phyloP scores from a whole-genome alignment of 2,329 filamentous ascomycete species.

The Clarireedia hainanense region DNA sequence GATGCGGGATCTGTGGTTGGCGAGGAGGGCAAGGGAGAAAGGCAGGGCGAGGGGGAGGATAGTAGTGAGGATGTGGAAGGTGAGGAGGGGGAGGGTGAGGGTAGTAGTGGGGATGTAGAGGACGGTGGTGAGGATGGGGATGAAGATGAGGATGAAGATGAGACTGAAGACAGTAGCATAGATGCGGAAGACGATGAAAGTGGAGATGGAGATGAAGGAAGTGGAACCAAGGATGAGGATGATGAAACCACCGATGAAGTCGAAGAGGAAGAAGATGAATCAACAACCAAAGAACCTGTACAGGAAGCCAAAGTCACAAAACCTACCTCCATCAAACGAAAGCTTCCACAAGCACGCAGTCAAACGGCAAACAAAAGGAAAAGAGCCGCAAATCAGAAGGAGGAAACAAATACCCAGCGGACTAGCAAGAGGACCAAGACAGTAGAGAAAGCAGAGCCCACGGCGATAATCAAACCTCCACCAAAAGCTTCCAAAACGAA shows the following conservation, averaged over 20 bases:
- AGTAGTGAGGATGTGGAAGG: not conserved
- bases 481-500: not conserved
- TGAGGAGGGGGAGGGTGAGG: not conserved
- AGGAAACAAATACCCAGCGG: no score
- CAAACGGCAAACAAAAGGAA: no score
- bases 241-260: not conserved
- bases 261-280: not conserved
- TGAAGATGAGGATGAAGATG: not conserved
- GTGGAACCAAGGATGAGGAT: not conserved
- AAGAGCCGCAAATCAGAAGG: no score
- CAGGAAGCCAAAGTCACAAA: no score
- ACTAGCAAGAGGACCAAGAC: no score
- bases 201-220: not conserved
- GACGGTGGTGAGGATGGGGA: not conserved
- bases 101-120: not conserved
- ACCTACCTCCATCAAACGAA: no score
- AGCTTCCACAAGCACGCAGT: no score
- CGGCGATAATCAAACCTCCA: not conserved
- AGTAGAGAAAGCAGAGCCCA: not conserved
- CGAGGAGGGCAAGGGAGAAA: not conserved
- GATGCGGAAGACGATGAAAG: not conserved
- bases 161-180: not conserved
- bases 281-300: not conserved
- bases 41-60: not conserved
- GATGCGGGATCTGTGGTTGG: not conserved